Evolutionary conservation across 805 yeast species (phyloP), one percentile per base, ranked within the genome.

Genomic region (Candida orba): DNA sequence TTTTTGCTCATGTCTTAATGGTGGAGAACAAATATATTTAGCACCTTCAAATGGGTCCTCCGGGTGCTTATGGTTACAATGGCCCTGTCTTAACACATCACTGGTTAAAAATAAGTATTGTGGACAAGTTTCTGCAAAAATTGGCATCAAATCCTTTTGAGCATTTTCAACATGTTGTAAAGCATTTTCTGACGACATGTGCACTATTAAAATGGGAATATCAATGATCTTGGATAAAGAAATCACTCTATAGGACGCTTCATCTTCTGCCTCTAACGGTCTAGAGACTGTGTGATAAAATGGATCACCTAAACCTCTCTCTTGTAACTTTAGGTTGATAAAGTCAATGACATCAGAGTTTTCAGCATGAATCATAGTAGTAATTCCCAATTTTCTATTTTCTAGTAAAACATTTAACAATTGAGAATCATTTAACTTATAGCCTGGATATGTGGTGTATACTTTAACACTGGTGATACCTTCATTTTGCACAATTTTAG

Each of bases 291-390:
- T 65, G 51, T 72, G 78, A 48, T 64, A 72, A 43, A 51, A 69
- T 4, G 78, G 76, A 20, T 65, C 70, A 1, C 65, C 60, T 48
- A 65, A 48, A 3, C 60, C 59, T 41, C 65, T 62, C 45, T 60
- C 58, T 44, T 66, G 66, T 14, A 72, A 54, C 39, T 68, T 67
- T 34, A 66, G 66, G 43, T 63, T 65, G 47, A 68, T 58, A 49
- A 65, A 69, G 25, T 60, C 59, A 37, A 72, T 71, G 37, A 72
- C 63, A 44, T 72, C 77, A 39, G 71, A 64, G 52, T 72, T 72
- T 50, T 72, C 78, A n/a, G 78, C 76, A 49, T 72, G 78, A 23
- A 72, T 65, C 74, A 72, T 69, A 1, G 72, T 67, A 8, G 77
- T 72, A 51, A 72, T 64, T 9, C 68, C 66, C 30, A 67, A 50